Percentiles rank a stretch among this genome's conserved stretches.
These are phyloP conservation scores for Guillardia theta DNA, from an alignment of 78 protist species.

Conservation along the genomic window DNA sequence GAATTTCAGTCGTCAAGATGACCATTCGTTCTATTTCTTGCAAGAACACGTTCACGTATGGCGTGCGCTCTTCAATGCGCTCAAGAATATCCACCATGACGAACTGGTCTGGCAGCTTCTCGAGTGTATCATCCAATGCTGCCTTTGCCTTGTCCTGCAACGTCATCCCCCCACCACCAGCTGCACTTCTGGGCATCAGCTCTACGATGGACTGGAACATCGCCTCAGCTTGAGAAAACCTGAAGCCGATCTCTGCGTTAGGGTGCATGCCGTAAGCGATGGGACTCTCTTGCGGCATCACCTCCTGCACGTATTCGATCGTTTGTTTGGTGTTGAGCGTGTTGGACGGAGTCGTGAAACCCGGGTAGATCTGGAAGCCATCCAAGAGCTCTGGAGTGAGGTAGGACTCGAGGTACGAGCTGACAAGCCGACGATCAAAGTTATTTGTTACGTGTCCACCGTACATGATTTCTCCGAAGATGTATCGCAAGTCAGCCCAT, in stretches of 20 bases:
- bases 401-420: constrained; percentile 66
- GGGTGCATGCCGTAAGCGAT: constrained; percentile 82
- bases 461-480: constrained; percentile 91
- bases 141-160: constrained; percentile 52
- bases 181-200: constrained; percentile 64
- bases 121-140: constrained; percentile 46
- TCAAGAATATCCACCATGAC: constrained; percentile 51
- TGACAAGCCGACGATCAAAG: constrained; percentile 81
- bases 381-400: constrained; percentile 67
- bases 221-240: constrained; percentile 51
- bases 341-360: constrained; percentile 51
- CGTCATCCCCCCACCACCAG: constrained; percentile 44
- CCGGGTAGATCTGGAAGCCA: constrained; percentile 58
- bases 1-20: constrained; percentile 56
- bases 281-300: constrained; percentile 80
- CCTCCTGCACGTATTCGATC: background rate
- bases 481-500: constrained; percentile 88
- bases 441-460: constrained; percentile 92
- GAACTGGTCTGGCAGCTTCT: constrained; percentile 45
- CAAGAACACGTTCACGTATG: constrained; percentile 62
- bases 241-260: constrained; percentile 87
- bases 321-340: background rate
- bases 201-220: constrained; percentile 67
- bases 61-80: constrained; percentile 61
- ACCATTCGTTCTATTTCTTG: constrained; percentile 84